A percentile compares a stretch with the other conserved stretches of the same genome.
These are phyloP conservation scores for Diversispora eburnea DNA, from an alignment of 192 early-diverging fungal species.

Conservation along the genomic window DNA sequence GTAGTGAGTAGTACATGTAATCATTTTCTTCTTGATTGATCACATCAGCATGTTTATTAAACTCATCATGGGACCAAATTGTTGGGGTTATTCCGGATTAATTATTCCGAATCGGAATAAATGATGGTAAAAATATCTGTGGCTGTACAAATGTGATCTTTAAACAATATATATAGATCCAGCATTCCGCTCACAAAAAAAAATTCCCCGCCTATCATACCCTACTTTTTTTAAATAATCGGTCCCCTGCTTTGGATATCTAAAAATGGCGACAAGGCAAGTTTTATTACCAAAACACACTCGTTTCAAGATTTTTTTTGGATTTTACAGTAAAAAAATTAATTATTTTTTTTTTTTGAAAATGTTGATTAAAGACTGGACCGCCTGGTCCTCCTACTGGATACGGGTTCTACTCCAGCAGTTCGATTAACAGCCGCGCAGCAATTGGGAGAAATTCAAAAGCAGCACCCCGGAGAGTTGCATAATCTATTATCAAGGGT, in stretches of 20 bases:
- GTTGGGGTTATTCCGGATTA: too few relatives aligned
- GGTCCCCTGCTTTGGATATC: neutral
- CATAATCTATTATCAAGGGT: slow-evolving; percentile 79
- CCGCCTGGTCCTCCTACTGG: slow-evolving; percentile 86
- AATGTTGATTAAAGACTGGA: slow-evolving; percentile 72
- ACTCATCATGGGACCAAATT: too few relatives aligned
- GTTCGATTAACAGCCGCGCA: slow-evolving; percentile 89
- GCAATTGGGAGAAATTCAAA: slow-evolving; percentile 93
- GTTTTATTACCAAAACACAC: neutral
- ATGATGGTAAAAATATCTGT: too few relatives aligned
- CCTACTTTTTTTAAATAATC: neutral
- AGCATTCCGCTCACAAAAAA: neutral
- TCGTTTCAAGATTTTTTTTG: too few relatives aligned
- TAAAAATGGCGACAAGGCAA: slow-evolving; percentile 3
- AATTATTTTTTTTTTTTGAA: neutral
- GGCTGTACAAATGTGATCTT: too few relatives aligned
- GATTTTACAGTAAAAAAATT: neutral
- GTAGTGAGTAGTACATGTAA: too few relatives aligned
- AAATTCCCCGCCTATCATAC: neutral
- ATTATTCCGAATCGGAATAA: too few relatives aligned
- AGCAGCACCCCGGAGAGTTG: slow-evolving; percentile 89
- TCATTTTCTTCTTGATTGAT: too few relatives aligned
- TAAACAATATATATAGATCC: neutral
- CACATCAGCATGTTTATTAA: too few relatives aligned
- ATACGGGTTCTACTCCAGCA: slow-evolving; percentile 86